Percentiles rank a stretch among this genome's conserved stretches.
phyloP scores from a whole-genome alignment of 2,329 filamentous ascomycete species.

The Sphaerulina vaccinii region DNA sequence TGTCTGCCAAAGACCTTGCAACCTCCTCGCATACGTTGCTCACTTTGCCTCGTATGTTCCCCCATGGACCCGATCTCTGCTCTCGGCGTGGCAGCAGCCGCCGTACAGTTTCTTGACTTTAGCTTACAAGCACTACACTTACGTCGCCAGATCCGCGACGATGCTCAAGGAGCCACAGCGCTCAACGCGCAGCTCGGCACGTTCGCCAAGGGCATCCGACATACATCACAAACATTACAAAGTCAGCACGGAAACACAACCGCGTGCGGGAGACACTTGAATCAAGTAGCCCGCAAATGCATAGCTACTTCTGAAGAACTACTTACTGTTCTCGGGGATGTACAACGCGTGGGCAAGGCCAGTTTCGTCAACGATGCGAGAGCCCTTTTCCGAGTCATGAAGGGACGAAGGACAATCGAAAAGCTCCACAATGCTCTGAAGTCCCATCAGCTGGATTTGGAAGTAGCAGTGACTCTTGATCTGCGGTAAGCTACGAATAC shows the following conservation, averaged over 20 bases:
- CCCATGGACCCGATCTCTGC: slow-evolving; percentile 1
- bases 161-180: neutral
- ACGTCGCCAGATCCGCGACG: neutral
- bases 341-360: neutral
- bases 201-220: neutral
- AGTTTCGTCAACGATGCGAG: neutral
- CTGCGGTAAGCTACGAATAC: neutral
- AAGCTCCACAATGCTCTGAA: neutral
- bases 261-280: too few species aligned
- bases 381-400: neutral
- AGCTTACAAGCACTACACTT: neutral
- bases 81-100: neutral
- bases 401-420: neutral
- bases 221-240: too few species aligned
- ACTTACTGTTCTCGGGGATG: neutral
- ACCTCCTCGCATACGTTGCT: neutral
- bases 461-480: neutral
- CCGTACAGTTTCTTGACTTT: neutral
- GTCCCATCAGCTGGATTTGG: neutral
- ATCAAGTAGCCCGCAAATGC: neutral
- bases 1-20: too few species aligned
- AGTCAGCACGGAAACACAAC: too few species aligned
- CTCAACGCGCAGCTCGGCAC: neutral
- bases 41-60: neutral
- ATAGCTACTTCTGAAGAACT: neutral